A percentile compares a stretch with the other conserved stretches of the same genome.
Evolutionary conservation across 2,329 filamentous ascomycete species (phyloP).

Genomic region (Colletotrichum eleusines): DNA sequence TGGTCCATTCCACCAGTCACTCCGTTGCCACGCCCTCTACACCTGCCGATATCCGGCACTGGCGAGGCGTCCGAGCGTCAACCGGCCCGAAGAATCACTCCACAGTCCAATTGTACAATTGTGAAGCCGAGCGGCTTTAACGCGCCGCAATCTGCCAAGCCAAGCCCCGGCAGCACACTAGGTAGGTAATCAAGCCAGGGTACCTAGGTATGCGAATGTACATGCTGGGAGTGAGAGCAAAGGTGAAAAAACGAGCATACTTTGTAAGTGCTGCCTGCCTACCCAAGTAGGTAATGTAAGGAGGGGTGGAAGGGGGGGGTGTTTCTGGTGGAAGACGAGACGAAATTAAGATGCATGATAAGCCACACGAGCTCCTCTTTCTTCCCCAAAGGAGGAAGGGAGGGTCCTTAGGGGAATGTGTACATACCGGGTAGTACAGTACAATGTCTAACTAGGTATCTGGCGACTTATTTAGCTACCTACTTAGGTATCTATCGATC

Average conservation of each 20-base stretch:
- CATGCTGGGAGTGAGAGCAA: background rate
- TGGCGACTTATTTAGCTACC: no score
- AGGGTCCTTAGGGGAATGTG: background rate
- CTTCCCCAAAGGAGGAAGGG: background rate
- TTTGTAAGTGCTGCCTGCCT: background rate
- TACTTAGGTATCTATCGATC: no score
- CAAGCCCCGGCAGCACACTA: background rate
- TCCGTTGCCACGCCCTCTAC: background rate
- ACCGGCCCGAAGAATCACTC: background rate
- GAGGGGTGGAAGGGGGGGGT: no score
- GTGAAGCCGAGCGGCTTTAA: background rate
- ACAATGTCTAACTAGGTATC: no score
- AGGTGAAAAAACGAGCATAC: background rate
- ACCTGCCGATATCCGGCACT: background rate
- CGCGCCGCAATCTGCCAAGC: background rate
- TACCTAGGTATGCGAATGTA: background rate
- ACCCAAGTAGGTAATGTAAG: background rate
- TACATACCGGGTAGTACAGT: no score
- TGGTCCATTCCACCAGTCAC: background rate
- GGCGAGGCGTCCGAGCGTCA: background rate
- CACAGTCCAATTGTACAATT: background rate
- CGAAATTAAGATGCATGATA: background rate
- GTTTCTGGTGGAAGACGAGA: background rate
- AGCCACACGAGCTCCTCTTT: background rate
- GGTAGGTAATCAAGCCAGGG: background rate